Percentiles rank a stretch among this genome's conserved stretches.
These are phyloP conservation scores for Orbilia quercus DNA, from an alignment of 2,329 filamentous ascomycete genomes.

Conservation along the genomic window DNA sequence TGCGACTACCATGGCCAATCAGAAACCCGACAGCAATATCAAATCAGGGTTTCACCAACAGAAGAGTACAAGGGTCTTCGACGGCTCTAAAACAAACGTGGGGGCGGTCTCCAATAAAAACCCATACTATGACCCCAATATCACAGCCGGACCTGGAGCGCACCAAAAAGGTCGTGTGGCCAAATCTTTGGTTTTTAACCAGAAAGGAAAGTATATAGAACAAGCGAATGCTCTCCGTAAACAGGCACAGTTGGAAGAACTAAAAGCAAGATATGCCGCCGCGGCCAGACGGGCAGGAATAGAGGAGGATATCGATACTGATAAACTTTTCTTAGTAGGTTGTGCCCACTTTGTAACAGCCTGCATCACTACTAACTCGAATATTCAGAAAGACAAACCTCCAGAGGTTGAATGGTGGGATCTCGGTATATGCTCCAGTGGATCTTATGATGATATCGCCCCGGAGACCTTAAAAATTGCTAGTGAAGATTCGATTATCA, in stretches of 20 bases:
- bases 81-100: constrained; percentile 60
- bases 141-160: constrained; percentile 69
- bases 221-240: constrained; percentile 89
- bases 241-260: constrained; percentile 87
- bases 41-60: constrained; percentile 20
- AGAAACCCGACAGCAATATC: constrained; percentile 65
- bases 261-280: constrained; percentile 92
- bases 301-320: constrained; percentile 87
- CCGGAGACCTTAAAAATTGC: constrained; percentile 78
- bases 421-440: constrained; percentile 81
- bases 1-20: constrained; percentile 69
- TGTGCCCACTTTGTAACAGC: neutral
- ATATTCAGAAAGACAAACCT: constrained; percentile 70
- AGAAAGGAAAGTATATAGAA: constrained; percentile 96
- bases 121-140: constrained; percentile 82
- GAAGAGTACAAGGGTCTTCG: constrained; percentile 14
- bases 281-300: constrained; percentile 90
- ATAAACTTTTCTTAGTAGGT: constrained; percentile 83
- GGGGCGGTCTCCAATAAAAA: constrained; percentile 67
- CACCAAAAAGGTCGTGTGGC: constrained; percentile 74
- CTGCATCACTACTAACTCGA: constrained; percentile 21
- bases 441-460: constrained; percentile 78
- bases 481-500: constrained; percentile 85
- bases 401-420: constrained; percentile 98
- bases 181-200: constrained; percentile 86